phyloP scores from a whole-genome alignment of 768 basidiomycete genomes.

The Antrodiella citrinella region DNA sequence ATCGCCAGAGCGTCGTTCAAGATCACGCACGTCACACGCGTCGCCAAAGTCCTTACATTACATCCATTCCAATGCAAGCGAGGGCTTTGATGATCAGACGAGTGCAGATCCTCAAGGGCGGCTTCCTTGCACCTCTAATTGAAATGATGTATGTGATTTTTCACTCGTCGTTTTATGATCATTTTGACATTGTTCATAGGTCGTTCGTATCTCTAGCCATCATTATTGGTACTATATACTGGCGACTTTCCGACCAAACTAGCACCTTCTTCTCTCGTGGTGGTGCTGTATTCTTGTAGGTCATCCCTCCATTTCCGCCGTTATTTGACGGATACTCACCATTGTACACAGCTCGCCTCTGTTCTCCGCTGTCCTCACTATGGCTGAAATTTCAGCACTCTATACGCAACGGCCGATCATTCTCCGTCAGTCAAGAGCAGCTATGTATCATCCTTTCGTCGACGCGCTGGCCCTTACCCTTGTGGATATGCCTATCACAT shows the following conservation, averaged over 20 bases:
- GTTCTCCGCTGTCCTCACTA: slow-evolving; percentile 48
- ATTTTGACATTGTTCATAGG: slow-evolving; percentile 26
- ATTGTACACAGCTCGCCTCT: slow-evolving; percentile 37
- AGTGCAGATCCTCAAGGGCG: slow-evolving; percentile 29
- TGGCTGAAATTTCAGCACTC: slow-evolving; percentile 55
- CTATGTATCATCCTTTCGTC: slow-evolving; percentile 53
- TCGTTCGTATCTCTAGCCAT: slow-evolving; percentile 46
- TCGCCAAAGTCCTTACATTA: slow-evolving; percentile 30
- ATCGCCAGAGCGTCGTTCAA: slow-evolving; percentile 36
- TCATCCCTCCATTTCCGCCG: slow-evolving; percentile 1
- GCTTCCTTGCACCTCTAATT: slow-evolving; percentile 21
- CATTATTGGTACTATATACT: slow-evolving; percentile 60
- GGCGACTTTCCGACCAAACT: slow-evolving; percentile 47
- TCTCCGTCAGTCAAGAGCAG: slow-evolving; percentile 45
- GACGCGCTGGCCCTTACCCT: slow-evolving; percentile 52
- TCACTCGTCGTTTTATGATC: no score
- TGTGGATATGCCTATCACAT: slow-evolving; percentile 53
- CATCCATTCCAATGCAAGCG: slow-evolving; percentile 28
- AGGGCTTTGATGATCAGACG: slow-evolving; percentile 27
- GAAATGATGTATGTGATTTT: slow-evolving; percentile 20
- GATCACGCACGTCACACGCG: slow-evolving; percentile 43
- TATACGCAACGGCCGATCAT: slow-evolving; percentile 57
- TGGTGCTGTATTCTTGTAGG: slow-evolving; percentile 70
- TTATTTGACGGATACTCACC: background rate
- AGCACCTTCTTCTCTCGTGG: slow-evolving; percentile 65